Evolutionary conservation across 2,329 filamentous ascomycete species (phyloP).

Genomic region (Fusarium ambrosium): DNA sequence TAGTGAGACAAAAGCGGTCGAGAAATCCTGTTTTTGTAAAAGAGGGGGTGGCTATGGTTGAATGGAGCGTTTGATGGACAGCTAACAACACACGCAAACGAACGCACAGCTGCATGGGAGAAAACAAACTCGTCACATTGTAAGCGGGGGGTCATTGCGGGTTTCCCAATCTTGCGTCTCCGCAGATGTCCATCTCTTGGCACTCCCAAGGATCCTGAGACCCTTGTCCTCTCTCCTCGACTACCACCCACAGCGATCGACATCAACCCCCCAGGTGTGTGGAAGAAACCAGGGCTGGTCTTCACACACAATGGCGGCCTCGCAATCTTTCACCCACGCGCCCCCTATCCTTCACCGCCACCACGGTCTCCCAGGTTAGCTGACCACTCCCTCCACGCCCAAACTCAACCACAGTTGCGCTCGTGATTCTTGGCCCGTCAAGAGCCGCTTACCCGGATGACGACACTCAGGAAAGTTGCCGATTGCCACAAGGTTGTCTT

Average conservation of each 20-base stretch:
- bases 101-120: neutral
- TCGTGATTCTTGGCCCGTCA: neutral
- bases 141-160: neutral
- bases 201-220: neutral
- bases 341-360: neutral
- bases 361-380: neutral
- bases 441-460: conserved; percentile 1
- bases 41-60: neutral
- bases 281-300: neutral
- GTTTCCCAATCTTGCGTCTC: neutral
- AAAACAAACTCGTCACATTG: neutral
- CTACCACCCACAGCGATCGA: neutral
- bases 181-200: neutral
- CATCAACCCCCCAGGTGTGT: neutral
- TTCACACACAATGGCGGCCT: neutral
- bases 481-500: neutral
- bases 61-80: neutral
- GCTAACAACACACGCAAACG: neutral
- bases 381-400: neutral
- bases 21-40: neutral
- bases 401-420: neutral
- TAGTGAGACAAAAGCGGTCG: neutral
- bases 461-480: neutral
- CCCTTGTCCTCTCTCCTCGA: neutral
- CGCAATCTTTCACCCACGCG: no score